phyloP scores from a whole-genome alignment of 2,329 filamentous ascomycete species.

The Ceratocystis destructans region DNA sequence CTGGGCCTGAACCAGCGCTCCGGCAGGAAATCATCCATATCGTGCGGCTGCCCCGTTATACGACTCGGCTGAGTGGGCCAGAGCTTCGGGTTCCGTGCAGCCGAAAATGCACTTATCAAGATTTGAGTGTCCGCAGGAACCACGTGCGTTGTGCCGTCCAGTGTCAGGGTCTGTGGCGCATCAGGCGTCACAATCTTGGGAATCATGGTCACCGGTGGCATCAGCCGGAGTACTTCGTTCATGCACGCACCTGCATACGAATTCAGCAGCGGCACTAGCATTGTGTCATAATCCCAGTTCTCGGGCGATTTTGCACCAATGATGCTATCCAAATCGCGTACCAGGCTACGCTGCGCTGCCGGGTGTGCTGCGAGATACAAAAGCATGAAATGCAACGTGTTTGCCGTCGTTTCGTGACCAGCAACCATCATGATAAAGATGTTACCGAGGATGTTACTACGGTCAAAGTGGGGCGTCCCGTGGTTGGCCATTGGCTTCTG shows the following conservation, averaged over 20 bases:
- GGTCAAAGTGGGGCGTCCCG: slow-evolving; percentile 33
- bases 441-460: slow-evolving; percentile 58
- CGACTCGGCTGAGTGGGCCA: slow-evolving; percentile 47
- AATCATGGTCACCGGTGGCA: slow-evolving; percentile 57
- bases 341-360: slow-evolving; percentile 48
- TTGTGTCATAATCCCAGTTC: slow-evolving; percentile 57
- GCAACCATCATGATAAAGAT: slow-evolving; percentile 56
- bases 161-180: slow-evolving; percentile 41
- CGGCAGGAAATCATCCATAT: slow-evolving; percentile 55
- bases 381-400: slow-evolving; percentile 57
- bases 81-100: slow-evolving; percentile 56
- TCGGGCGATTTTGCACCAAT: slow-evolving; percentile 40
- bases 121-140: slow-evolving; percentile 45
- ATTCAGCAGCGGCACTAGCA: slow-evolving; percentile 51
- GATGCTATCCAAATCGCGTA: slow-evolving; percentile 54
- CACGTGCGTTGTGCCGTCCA: slow-evolving; percentile 44
- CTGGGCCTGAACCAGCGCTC: slow-evolving; percentile 52
- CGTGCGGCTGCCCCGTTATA: slow-evolving; percentile 32
- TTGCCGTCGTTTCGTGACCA: slow-evolving; percentile 70
- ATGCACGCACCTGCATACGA: slow-evolving; percentile 61
- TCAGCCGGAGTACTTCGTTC: slow-evolving; percentile 61
- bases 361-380: slow-evolving; percentile 54
- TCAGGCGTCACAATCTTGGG: slow-evolving; percentile 47
- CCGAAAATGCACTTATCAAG: slow-evolving; percentile 40
- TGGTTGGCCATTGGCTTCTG: slow-evolving; percentile 18